Evolutionary conservation across 2,329 filamentous ascomycete genomes (phyloP), one percentile per base, ranked within the genome.

Genomic region (Nannizzia gypsea): DNA sequence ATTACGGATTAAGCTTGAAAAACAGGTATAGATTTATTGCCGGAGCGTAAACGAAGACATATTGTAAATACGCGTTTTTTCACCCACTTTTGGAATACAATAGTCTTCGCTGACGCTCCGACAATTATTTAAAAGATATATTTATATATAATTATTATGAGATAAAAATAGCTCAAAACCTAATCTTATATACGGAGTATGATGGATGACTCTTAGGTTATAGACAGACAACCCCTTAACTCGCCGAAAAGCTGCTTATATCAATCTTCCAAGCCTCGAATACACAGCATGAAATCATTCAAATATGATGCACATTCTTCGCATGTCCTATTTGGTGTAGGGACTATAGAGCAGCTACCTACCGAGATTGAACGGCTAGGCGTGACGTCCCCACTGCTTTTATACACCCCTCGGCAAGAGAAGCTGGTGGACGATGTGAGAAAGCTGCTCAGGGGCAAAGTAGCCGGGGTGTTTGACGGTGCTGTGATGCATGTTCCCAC

Each of bases 401-500:
- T 85, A n/a, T 82, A 78, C 24, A 83, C 81, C 20, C 79, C 80
- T 0, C 73, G 77, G 61, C 80, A 82, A 66, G 68, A 75, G 58
- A 61, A 67, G 52, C 77, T 80, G 63, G 78, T 77, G 6, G 72
- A 77, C 60, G 68, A 68, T 8, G 72, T 83, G 20, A 72, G 74
- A 54, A 64, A 66, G 5, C 72, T 80, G 8, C 73, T 83, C 26
- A 68, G 74, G 59, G 72, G 72, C 61, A 73, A 75, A 54, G 68
- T 77, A n/a, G 79, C 77, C 4, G 79, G 79, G 36, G 72, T 78
- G 57, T 84, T 83, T 70, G 72, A 72, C 48, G 76, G 81, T 63
- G 83, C 83, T 1, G 79, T 78, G 2, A 85, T 86, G 82, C 83
- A 86, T 71, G 86, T 83, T 0, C 83, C 82, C 0, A 77, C 74